Evolutionary conservation across 2,329 filamentous ascomycete genomes (phyloP).

Genomic region (Coniella lustricola): DNA sequence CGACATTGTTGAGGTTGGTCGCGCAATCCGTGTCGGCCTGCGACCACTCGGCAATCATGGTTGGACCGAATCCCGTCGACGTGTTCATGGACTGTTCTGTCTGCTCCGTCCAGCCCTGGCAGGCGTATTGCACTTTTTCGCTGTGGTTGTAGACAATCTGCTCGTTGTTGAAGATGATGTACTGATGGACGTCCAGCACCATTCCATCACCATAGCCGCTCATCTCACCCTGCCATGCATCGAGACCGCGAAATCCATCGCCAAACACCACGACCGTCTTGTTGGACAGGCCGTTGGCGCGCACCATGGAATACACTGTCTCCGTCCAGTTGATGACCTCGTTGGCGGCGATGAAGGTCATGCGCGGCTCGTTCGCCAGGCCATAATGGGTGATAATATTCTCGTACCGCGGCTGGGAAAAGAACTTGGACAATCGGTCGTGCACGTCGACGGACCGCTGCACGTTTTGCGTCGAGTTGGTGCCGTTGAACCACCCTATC

Average conservation of each 20-base stretch:
- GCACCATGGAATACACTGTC: slow-evolving; percentile 64
- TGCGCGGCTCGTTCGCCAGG: slow-evolving; percentile 87
- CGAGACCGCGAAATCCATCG: slow-evolving; percentile 88
- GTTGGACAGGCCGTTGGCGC: slow-evolving; percentile 63
- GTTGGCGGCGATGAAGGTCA: slow-evolving; percentile 61
- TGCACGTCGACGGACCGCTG: slow-evolving; percentile 83
- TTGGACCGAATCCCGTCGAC: slow-evolving; percentile 79
- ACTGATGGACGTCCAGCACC: slow-evolving; percentile 95
- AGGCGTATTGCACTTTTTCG: slow-evolving; percentile 81
- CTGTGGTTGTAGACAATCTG: slow-evolving; percentile 78
- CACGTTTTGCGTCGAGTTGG: slow-evolving; percentile 69
- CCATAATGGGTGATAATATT: slow-evolving; percentile 92
- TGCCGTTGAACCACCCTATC: slow-evolving; percentile 89
- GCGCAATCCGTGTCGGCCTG: slow-evolving; percentile 97
- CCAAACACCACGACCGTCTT: slow-evolving; percentile 71
- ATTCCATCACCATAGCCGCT: slow-evolving; percentile 60
- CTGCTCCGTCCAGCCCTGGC: slow-evolving; percentile 78
- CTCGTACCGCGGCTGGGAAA: slow-evolving; percentile 85
- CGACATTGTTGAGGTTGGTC: slow-evolving; percentile 79
- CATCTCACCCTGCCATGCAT: slow-evolving; percentile 83
- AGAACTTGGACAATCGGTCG: slow-evolving; percentile 81
- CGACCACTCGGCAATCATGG: slow-evolving; percentile 92
- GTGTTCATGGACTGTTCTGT: slow-evolving; percentile 64
- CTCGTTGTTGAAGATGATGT: slow-evolving; percentile 92
- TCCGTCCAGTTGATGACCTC: slow-evolving; percentile 75